Evolutionary conservation across 2,329 filamentous ascomycete species (phyloP).

Genomic region (Hypoxylon sp.): DNA sequence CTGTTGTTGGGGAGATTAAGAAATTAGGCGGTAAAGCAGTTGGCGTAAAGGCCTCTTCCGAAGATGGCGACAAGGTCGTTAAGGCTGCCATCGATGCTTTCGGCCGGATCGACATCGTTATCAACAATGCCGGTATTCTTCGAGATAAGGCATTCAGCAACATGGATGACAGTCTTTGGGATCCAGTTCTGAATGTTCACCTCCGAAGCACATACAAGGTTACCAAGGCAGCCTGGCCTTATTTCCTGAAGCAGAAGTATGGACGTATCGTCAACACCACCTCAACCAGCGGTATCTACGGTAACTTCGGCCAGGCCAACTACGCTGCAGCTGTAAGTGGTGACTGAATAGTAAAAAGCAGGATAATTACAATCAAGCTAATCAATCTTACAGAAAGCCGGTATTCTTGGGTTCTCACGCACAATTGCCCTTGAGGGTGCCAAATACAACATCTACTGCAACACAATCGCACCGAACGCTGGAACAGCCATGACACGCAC

Average conservation of each 20-base stretch:
- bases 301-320: conserved; percentile 99
- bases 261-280: conserved; percentile 97
- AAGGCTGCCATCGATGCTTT: conserved; percentile 94
- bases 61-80: conserved; percentile 91
- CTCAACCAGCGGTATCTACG: conserved; percentile 97
- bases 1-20: conserved; percentile 92
- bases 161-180: conserved; percentile 96
- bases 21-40: conserved; percentile 90
- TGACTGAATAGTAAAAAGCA: conserved; percentile 9
- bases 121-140: conserved; percentile 99
- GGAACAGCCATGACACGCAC: conserved; percentile 95
- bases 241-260: conserved; percentile 99
- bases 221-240: conserved; percentile 97
- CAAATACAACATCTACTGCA: conserved; percentile 98
- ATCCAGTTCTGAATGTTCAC: conserved; percentile 92
- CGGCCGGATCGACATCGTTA: conserved; percentile 91
- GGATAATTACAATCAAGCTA: conserved; percentile 37
- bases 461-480: conserved; percentile 97
- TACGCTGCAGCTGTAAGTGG: conserved; percentile 86
- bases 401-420: conserved; percentile 95
- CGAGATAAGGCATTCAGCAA: conserved; percentile 98
- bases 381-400: conserved; percentile 74
- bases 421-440: conserved; percentile 92
- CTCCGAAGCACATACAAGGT: conserved; percentile 95
- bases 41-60: conserved; percentile 92